Percentiles rank a stretch among this genome's conserved stretches.
These are phyloP conservation scores for Zoysia matrella DNA, from an alignment of 202 grass and related monocot genomes.

Conservation along the genomic window DNA sequence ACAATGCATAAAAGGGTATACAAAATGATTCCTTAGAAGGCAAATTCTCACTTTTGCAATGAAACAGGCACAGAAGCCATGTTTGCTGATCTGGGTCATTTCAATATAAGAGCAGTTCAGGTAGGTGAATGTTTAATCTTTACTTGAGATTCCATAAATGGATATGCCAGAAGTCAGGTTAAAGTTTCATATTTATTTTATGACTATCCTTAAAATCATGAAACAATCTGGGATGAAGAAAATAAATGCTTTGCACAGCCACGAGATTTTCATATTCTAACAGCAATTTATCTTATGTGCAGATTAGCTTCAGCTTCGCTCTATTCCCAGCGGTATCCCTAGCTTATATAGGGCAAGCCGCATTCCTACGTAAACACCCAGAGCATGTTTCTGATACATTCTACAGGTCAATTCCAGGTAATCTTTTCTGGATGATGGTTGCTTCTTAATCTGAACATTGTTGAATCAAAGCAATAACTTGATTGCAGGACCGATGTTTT, in stretches of 20 bases:
- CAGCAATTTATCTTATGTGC: not conserved
- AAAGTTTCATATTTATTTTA: too few relatives aligned
- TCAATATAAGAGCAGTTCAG: constrained; percentile 76
- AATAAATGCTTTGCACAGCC: too few relatives aligned
- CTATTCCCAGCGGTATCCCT: constrained; percentile 68
- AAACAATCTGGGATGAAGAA: too few relatives aligned
- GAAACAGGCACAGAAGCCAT: constrained; percentile 80
- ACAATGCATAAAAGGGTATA: too few relatives aligned
- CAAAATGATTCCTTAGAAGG: constrained; percentile 25
- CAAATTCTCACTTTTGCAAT: too few relatives aligned
- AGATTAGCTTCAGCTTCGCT: constrained; percentile 67
- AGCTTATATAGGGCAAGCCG: constrained; percentile 70
- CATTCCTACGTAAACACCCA: constrained; percentile 64
- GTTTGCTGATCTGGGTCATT: constrained; percentile 89
- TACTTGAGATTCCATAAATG: too few relatives aligned
- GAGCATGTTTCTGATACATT: constrained; percentile 56
- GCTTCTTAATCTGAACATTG: too few relatives aligned
- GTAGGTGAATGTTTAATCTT: constrained; percentile 38
- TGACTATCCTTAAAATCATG: too few relatives aligned
- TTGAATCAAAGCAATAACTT: too few relatives aligned
- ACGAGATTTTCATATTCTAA: too few relatives aligned
- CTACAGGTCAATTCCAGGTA: constrained; percentile 84
- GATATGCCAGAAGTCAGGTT: too few relatives aligned
- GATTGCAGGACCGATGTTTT: constrained; percentile 61
- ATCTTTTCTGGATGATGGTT: too few relatives aligned